phyloP scores from a whole-genome alignment of 2,329 filamentous ascomycete genomes.

The Botryotinia narcissicola region DNA sequence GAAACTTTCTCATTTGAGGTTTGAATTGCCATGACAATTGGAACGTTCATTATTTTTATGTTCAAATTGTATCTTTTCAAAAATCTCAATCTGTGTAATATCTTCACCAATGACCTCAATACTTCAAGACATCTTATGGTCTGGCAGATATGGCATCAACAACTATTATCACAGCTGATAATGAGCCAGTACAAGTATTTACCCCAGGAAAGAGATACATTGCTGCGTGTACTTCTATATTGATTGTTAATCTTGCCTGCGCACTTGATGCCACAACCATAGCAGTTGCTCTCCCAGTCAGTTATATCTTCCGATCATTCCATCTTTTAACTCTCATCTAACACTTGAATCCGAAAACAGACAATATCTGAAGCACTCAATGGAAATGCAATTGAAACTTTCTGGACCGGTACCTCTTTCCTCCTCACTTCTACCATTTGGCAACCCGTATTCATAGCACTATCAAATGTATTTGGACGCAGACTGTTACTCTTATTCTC shows the following conservation, averaged over 20 bases:
- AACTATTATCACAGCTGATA: background rate
- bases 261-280: conserved; percentile 65
- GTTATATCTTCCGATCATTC: conserved; percentile 11
- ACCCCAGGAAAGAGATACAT: background rate
- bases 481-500: conserved; percentile 27
- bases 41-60: background rate
- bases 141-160: background rate
- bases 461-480: conserved; percentile 31
- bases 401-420: conserved; percentile 66
- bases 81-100: background rate
- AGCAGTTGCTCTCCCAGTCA: conserved; percentile 29
- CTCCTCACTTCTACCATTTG: conserved; percentile 61
- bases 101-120: background rate
- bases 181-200: background rate
- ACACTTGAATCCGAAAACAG: conserved; percentile 20
- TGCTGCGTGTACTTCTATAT: background rate
- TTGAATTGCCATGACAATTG: background rate
- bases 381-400: conserved; percentile 56
- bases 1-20: background rate
- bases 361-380: conserved; percentile 55
- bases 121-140: background rate
- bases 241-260: conserved; percentile 48
- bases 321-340: conserved; percentile 23
- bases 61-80: background rate
- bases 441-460: conserved; percentile 44